A percentile compares a stretch with the other conserved stretches of the same genome.
Conservation (phyloP, 1,139 yeast species). For the Candida tropicalis region DNA sequence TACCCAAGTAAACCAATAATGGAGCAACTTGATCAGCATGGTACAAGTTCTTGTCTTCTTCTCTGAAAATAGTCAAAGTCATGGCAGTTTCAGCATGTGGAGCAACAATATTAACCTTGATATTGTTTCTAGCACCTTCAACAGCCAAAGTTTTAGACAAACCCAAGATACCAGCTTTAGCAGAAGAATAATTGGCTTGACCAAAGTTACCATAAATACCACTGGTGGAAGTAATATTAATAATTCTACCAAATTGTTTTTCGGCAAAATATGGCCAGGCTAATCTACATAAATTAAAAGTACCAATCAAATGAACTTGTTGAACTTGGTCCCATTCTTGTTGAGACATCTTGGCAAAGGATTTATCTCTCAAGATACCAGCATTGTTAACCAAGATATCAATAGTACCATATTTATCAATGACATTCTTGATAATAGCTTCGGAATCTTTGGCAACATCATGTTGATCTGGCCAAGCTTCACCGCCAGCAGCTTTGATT, state of each 20-base stretch:
- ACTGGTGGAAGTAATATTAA: constrained; percentile 92
- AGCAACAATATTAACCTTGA: constrained; percentile 81
- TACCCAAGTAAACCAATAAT: constrained; percentile 72
- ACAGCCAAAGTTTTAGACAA: constrained; percentile 83
- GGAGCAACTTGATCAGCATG: constrained; percentile 94
- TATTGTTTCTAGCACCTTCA: constrained; percentile 82
- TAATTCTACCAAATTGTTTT: constrained; percentile 78
- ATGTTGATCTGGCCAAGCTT: constrained; percentile 81
- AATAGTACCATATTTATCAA: constrained; percentile 77
- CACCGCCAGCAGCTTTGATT: constrained; percentile 74
- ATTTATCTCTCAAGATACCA: constrained; percentile 89
- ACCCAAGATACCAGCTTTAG: constrained; percentile 88
- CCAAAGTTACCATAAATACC: constrained; percentile 98
- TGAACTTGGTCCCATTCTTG: constrained; percentile 83
- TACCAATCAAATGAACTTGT: constrained; percentile 81
- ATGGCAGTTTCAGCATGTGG: constrained; percentile 98
- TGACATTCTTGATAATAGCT: constrained; percentile 76
- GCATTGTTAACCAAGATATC: constrained; percentile 92
- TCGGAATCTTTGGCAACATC: constrained; percentile 81
- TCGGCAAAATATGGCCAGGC: constrained; percentile 90
- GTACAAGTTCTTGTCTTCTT: constrained; percentile 75
- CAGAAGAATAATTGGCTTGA: constrained; percentile 94
- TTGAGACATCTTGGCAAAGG: constrained; percentile 82
- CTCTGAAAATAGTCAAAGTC: constrained; percentile 86
- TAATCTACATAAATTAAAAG: constrained; percentile 80